phyloP scores from a whole-genome alignment of 1,284 basidiomycete species.

The Volvariella volvacea region DNA sequence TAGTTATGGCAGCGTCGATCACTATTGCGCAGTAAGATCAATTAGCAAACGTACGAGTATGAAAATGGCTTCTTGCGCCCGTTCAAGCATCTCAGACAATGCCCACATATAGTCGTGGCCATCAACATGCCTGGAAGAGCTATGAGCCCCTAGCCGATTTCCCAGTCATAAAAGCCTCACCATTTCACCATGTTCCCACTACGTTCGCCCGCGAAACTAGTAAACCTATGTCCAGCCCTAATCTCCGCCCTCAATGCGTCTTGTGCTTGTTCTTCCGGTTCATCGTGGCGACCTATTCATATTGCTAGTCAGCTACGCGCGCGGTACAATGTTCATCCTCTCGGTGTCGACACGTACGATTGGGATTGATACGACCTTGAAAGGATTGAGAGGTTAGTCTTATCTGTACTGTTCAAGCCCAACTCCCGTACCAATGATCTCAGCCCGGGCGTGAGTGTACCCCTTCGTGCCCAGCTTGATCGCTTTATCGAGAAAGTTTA shows the following conservation, averaged over 20 bases:
- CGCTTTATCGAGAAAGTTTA: slow-evolving; percentile 15
- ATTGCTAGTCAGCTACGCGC: neutral
- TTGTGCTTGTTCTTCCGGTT: slow-evolving; percentile 55
- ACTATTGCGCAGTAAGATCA: neutral
- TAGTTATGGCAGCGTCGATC: slow-evolving; percentile 16
- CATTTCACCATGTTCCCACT: slow-evolving; percentile 78
- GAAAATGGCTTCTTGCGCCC: slow-evolving; percentile 71
- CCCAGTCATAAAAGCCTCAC: slow-evolving; percentile 29
- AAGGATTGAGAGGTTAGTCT: neutral
- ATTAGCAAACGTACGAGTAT: slow-evolving; percentile 43
- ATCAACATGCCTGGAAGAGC: slow-evolving; percentile 67
- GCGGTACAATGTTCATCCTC: too few relatives aligned
- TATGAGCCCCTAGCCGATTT: neutral
- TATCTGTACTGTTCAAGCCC: neutral
- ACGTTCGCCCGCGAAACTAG: slow-evolving; percentile 74
- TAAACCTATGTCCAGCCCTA: slow-evolving; percentile 74
- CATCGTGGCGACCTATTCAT: slow-evolving; percentile 65
- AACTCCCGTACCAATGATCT: slow-evolving; percentile 38
- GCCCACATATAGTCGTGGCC: slow-evolving; percentile 95
- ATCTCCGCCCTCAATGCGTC: slow-evolving; percentile 46
- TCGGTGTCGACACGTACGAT: slow-evolving; percentile 37
- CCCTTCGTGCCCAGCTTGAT: slow-evolving; percentile 26
- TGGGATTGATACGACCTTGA: slow-evolving; percentile 48
- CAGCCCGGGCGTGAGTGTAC: slow-evolving; percentile 38
- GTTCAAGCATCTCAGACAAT: slow-evolving; percentile 81